Evolutionary conservation across 371 early-diverging fungal genomes (phyloP).

Genomic region (Catenaria anguillulae): DNA sequence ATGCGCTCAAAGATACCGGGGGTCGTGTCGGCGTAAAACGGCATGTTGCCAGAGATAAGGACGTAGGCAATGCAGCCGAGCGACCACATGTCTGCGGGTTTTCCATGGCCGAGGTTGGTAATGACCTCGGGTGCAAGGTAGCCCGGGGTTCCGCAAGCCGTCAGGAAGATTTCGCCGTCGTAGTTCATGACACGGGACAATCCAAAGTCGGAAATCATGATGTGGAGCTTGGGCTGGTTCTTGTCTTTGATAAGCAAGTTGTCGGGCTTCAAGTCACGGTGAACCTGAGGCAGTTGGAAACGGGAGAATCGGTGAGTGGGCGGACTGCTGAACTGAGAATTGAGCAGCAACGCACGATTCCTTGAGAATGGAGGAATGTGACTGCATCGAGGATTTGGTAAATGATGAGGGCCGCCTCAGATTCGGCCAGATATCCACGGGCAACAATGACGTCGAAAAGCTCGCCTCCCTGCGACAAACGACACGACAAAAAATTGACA

Average conservation of each 20-base stretch:
- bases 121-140: constrained; percentile 93
- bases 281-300: too few relatives aligned
- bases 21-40: constrained; percentile 1
- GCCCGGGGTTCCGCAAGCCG: constrained; percentile 92
- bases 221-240: constrained; percentile 20
- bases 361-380: constrained; percentile 37
- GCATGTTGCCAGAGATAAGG: constrained; percentile 5
- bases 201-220: constrained; percentile 91
- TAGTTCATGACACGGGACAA: constrained; percentile 71
- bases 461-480: constrained; percentile 63
- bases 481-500: too few relatives aligned
- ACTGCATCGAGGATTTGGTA: constrained; percentile 32
- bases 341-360: too few relatives aligned
- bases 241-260: constrained; percentile 56
- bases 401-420: constrained; percentile 62
- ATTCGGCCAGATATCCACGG: constrained; percentile 52
- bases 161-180: constrained; percentile 35
- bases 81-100: constrained; percentile 94
- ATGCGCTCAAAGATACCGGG: constrained; percentile 5
- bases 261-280: constrained; percentile 33
- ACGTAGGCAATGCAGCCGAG: constrained; percentile 89
- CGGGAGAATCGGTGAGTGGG: too few relatives aligned
- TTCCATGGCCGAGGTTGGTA: constrained; percentile 52
- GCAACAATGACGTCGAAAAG: constrained; percentile 75
- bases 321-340: constrained; percentile 48